Conservation (phyloP, 139 green algal genomes). For the Mychonastes homosphaera region DNA sequence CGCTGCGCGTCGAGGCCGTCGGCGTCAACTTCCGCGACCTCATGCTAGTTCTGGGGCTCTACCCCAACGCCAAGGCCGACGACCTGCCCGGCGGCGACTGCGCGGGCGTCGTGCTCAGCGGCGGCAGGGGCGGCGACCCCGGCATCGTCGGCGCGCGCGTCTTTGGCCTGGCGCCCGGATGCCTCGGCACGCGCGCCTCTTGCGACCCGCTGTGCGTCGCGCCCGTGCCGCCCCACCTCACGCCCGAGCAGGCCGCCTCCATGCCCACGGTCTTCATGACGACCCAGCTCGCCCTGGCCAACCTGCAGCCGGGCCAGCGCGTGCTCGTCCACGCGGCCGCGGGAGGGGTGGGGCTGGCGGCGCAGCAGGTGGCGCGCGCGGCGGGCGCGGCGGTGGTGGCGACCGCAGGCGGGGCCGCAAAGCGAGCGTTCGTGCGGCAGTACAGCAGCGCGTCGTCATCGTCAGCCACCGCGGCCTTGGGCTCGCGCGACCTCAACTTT, state of each 20-base stretch:
- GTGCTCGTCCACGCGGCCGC: conserved; percentile 67
- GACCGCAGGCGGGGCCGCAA: conserved; percentile 55
- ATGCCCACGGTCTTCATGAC: conserved; percentile 75
- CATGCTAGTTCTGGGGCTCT: conserved; percentile 35
- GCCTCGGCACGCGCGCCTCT: conserved; percentile 39
- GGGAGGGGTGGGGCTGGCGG: conserved; percentile 70
- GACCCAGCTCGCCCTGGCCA: conserved; percentile 47
- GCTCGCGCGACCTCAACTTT: conserved; percentile 24
- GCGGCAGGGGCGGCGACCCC: neutral
- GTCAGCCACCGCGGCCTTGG: conserved; percentile 16
- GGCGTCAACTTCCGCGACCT: conserved; percentile 68
- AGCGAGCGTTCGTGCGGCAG: conserved; percentile 57
- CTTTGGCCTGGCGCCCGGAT: conserved; percentile 66
- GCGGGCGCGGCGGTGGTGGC: conserved; percentile 31
- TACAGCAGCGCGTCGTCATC: no score
- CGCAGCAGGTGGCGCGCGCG: conserved; percentile 36
- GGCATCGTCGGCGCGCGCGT: conserved; percentile 54
- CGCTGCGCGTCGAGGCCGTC: conserved; percentile 41
- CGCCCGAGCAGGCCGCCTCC: conserved; percentile 60
- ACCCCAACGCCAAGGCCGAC: conserved; percentile 45
- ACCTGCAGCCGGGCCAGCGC: conserved; percentile 27
- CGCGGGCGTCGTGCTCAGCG: conserved; percentile 35
- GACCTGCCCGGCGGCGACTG: conserved; percentile 47
- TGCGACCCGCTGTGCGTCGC: conserved; percentile 40
- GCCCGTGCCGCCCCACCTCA: conserved; percentile 46